These are phyloP conservation scores for Lycium barbarum DNA, from an alignment of 257 asterid species.

Conservation along the genomic window DNA sequence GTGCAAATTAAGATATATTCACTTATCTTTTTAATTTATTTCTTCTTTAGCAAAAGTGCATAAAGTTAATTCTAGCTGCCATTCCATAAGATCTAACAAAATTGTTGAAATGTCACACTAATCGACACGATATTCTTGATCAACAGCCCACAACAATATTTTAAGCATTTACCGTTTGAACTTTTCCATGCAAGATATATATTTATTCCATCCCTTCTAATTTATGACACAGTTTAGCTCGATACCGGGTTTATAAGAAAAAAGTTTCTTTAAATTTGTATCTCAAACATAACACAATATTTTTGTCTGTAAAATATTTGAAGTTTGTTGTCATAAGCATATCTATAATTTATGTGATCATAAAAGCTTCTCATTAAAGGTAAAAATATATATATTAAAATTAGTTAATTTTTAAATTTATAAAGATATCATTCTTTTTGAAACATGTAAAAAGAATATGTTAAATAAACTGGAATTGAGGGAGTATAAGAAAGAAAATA, in stretches of 20 bases:
- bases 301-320: neutral
- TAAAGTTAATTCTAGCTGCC: too few species aligned
- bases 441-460: too few species aligned
- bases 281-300: neutral
- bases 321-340: neutral
- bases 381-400: too few species aligned
- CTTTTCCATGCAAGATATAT: neutral
- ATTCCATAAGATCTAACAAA: too few species aligned
- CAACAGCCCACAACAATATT: too few species aligned
- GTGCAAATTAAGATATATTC: too few species aligned
- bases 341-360: neutral
- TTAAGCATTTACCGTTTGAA: neutral
- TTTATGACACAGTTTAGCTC: neutral
- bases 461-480: neutral
- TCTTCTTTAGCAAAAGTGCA: too few species aligned
- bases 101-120: too few species aligned
- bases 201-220: neutral
- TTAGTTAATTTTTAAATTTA: too few species aligned
- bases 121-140: too few species aligned
- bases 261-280: neutral
- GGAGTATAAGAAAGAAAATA: neutral
- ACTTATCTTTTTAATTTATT: too few species aligned
- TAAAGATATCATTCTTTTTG: too few species aligned
- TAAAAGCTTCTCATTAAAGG: neutral
- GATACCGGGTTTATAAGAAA: neutral